These are phyloP conservation scores for Acorus calamus DNA, from an alignment of 106 monocot species.

Conservation along the genomic window DNA sequence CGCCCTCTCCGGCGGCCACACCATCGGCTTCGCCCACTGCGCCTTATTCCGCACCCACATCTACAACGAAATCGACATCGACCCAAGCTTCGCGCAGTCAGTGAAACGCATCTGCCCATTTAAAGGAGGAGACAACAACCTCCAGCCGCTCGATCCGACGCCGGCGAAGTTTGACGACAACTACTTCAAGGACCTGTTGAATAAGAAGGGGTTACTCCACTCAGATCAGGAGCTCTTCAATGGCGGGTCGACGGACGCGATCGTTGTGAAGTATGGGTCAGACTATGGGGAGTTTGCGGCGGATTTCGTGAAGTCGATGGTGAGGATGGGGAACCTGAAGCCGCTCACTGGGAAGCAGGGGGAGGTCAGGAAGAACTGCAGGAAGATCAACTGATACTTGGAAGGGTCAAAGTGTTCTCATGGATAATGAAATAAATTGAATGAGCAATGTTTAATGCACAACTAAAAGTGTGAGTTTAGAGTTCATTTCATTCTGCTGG, in stretches of 20 bases:
- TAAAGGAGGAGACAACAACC: conserved; percentile 5
- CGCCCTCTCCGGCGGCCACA: conserved; percentile 21
- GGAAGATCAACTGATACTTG: conserved; percentile 6
- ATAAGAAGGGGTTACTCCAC: conserved; percentile 19
- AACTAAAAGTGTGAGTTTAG: no score
- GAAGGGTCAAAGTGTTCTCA: no score
- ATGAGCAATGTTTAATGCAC: no score
- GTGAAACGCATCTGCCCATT: conserved; percentile 13
- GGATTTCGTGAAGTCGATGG: conserved; percentile 28
- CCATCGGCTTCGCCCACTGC: conserved; percentile 24
- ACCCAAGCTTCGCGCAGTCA: conserved; percentile 4
- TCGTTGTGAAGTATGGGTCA: conserved; percentile 16
- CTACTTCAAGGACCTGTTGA: conserved; percentile 18
- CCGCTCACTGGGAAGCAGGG: conserved; percentile 19
- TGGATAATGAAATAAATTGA: no score
- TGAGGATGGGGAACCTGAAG: conserved; percentile 18
- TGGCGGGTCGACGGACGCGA: conserved; percentile 9
- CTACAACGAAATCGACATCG: conserved; percentile 30
- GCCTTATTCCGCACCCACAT: conserved; percentile 8
- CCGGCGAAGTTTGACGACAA: conserved; percentile 16
- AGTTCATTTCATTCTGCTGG: no score
- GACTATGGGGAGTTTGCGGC: conserved; percentile 10
- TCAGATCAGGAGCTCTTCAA: conserved; percentile 35
- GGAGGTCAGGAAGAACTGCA: conserved; percentile 18
- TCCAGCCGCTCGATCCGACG: conserved; percentile 12